A percentile compares a stretch with the other conserved stretches of the same genome.
Evolutionary conservation across 306 rosid species (phyloP).

Genomic region (Prunus mongolica): DNA sequence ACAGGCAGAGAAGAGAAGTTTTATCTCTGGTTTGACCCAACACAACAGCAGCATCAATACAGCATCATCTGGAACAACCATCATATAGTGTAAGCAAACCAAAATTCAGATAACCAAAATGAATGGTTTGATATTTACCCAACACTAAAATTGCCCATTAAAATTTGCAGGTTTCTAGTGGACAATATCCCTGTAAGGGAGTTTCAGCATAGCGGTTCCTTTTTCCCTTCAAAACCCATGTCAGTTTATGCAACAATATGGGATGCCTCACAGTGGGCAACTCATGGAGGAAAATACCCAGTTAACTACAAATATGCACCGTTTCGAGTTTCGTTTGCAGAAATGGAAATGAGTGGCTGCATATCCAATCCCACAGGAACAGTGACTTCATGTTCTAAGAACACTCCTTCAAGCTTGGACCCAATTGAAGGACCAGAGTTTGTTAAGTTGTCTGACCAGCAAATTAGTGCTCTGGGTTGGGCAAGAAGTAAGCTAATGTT

Average conservation of each 20-base stretch:
- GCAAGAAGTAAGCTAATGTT: slow-evolving; percentile 94
- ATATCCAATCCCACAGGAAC: slow-evolving; percentile 34
- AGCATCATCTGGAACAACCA: slow-evolving; percentile 88
- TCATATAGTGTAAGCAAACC: slow-evolving; percentile 66
- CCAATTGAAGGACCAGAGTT: slow-evolving; percentile 76
- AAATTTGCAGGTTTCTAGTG: slow-evolving; percentile 65
- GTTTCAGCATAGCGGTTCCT: slow-evolving; percentile 40
- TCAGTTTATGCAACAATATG: slow-evolving; percentile 83
- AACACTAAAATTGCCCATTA: not conserved
- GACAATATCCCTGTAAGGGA: slow-evolving; percentile 90
- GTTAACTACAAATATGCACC: slow-evolving; percentile 86
- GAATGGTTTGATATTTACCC: not conserved
- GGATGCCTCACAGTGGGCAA: slow-evolving; percentile 98
- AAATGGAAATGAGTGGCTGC: slow-evolving; percentile 65
- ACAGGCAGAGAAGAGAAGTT: slow-evolving; percentile 98
- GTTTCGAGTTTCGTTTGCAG: slow-evolving; percentile 59
- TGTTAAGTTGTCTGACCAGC: slow-evolving; percentile 59
- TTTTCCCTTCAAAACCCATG: slow-evolving; percentile 86
- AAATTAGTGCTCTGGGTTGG: slow-evolving; percentile 75
- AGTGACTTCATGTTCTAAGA: slow-evolving; percentile 46
- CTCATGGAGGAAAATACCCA: slow-evolving; percentile 86
- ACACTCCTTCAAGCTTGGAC: slow-evolving; percentile 46
- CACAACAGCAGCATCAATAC: slow-evolving; percentile 64
- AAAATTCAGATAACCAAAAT: not conserved
- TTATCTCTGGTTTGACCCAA: slow-evolving; percentile 94